A percentile compares a stretch with the other conserved stretches of the same genome.
These are phyloP conservation scores for Fusarium camptoceras DNA, from an alignment of 2,329 filamentous ascomycete species.

Conservation along the genomic window DNA sequence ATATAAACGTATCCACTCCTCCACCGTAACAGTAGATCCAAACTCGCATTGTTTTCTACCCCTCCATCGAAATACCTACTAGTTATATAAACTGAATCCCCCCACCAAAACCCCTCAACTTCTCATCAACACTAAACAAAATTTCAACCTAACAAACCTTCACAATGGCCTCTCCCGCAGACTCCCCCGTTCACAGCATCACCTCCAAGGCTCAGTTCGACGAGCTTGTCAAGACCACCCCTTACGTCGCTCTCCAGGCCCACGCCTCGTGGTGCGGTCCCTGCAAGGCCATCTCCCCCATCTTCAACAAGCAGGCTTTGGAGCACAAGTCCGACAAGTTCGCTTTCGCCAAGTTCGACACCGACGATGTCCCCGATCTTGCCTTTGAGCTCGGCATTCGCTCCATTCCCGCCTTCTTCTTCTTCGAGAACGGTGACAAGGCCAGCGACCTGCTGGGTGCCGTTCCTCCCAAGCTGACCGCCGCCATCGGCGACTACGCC, in stretches of 20 bases:
- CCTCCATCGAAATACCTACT: constrained; percentile 9
- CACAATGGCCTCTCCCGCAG: constrained; percentile 43
- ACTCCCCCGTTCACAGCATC: constrained; percentile 52
- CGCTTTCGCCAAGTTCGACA: constrained; percentile 70
- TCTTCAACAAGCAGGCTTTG: constrained; percentile 62
- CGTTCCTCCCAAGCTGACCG: constrained; percentile 51
- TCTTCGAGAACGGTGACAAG: constrained; percentile 67
- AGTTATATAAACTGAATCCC: constrained; percentile 22
- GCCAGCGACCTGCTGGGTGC: constrained; percentile 58
- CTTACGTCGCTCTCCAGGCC: constrained; percentile 68
- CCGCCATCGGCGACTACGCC: constrained; percentile 42
- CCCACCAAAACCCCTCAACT: constrained; percentile 37
- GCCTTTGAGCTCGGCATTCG: constrained; percentile 63
- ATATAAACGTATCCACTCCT: constrained; percentile 33
- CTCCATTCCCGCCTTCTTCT: constrained; percentile 70
- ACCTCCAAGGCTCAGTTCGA: constrained; percentile 60
- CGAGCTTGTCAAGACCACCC: constrained; percentile 59
- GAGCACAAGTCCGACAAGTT: constrained; percentile 55
- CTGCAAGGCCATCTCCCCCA: constrained; percentile 69
- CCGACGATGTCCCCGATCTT: constrained; percentile 64
- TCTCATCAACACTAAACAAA: constrained; percentile 8
- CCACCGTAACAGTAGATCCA: constrained; percentile 11
- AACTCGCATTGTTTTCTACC: constrained; percentile 9
- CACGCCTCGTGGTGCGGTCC: constrained; percentile 71
- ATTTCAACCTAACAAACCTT: constrained; percentile 4